Evolutionary conservation across 2,329 filamentous ascomycete genomes (phyloP).

Genomic region (Hypocrella siamensis): DNA sequence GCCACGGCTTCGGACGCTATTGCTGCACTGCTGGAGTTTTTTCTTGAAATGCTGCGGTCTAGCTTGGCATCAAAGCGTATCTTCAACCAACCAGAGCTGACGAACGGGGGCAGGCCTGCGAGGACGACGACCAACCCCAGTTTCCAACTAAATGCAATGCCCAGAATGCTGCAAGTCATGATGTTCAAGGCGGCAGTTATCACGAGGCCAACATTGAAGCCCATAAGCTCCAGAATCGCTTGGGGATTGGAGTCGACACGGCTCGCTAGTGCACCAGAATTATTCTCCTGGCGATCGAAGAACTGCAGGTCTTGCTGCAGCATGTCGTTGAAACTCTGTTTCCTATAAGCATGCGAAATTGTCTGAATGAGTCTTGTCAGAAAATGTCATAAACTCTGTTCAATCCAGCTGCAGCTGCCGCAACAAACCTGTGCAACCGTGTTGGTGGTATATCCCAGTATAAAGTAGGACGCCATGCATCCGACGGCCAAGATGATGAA

Average conservation of each 20-base stretch:
- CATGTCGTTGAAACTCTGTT: conserved; percentile 13
- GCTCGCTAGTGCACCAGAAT: conserved; percentile 19
- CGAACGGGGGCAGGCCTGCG: conserved; percentile 20
- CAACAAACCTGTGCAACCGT: conserved; percentile 15
- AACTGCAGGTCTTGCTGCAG: conserved; percentile 25
- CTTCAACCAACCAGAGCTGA: conserved; percentile 21
- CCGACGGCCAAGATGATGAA: conserved; percentile 34
- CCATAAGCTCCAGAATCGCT: conserved; percentile 25
- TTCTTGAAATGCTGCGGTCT: conserved; percentile 19
- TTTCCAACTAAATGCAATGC: conserved; percentile 29
- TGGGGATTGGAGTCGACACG: conserved; percentile 21
- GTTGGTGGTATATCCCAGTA: conserved; percentile 20
- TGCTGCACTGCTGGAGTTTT: conserved; percentile 19
- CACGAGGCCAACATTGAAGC: conserved; percentile 23
- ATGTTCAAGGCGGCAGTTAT: conserved; percentile 21
- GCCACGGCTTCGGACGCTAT: conserved; percentile 27
- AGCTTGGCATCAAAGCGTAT: conserved; percentile 23
- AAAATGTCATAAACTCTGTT: neutral
- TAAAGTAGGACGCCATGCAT: conserved; percentile 27
- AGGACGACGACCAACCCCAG: conserved; percentile 31
- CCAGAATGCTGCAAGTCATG: conserved; percentile 22
- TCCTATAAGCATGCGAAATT: conserved; percentile 14
- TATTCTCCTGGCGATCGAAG: conserved; percentile 25
- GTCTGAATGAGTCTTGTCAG: conserved; percentile 3
- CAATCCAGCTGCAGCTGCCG: no score